Evolutionary conservation across 2,329 filamentous ascomycete genomes (phyloP).

Genomic region (Dothistroma pini): DNA sequence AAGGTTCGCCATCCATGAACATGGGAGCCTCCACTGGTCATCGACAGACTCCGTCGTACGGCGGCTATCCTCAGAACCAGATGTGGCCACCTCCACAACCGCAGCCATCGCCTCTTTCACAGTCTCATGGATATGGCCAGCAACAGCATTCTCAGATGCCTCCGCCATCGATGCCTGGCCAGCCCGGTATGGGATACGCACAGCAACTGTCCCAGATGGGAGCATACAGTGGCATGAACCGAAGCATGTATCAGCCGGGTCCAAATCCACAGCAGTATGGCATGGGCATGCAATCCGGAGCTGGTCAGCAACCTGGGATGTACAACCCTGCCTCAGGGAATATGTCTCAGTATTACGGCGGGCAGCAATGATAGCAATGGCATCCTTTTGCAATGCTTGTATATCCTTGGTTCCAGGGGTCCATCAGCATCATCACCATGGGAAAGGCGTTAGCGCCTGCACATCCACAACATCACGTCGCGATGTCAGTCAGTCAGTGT

Average conservation of each 20-base stretch:
- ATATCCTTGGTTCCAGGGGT: constrained; percentile 19
- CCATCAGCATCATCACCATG: constrained; percentile 5
- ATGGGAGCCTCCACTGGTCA: constrained; percentile 39
- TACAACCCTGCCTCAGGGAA: constrained; percentile 41
- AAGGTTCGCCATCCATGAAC: constrained; percentile 58
- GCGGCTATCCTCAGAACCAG: constrained; percentile 42
- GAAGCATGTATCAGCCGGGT: constrained; percentile 49
- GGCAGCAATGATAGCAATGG: constrained; percentile 20
- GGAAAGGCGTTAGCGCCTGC: background rate
- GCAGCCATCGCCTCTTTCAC: constrained; percentile 47
- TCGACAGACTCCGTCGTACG: constrained; percentile 45
- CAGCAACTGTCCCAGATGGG: constrained; percentile 48
- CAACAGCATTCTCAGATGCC: constrained; percentile 49
- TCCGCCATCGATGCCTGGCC: constrained; percentile 48
- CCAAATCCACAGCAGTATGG: constrained; percentile 43
- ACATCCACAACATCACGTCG: background rate
- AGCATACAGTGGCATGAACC: constrained; percentile 45
- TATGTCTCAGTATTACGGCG: constrained; percentile 37
- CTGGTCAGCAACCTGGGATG: constrained; percentile 50
- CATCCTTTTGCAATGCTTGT: constrained; percentile 15
- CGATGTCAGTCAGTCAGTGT: background rate
- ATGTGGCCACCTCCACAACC: constrained; percentile 50
- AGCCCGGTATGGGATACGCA: constrained; percentile 42
- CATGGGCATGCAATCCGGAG: constrained; percentile 33
- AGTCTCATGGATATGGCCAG: constrained; percentile 46